Percentiles rank a stretch among this genome's conserved stretches.
Conservation (phyloP, 805 yeast genomes). For the Wickerhamomyces kurtzmanii region DNA sequence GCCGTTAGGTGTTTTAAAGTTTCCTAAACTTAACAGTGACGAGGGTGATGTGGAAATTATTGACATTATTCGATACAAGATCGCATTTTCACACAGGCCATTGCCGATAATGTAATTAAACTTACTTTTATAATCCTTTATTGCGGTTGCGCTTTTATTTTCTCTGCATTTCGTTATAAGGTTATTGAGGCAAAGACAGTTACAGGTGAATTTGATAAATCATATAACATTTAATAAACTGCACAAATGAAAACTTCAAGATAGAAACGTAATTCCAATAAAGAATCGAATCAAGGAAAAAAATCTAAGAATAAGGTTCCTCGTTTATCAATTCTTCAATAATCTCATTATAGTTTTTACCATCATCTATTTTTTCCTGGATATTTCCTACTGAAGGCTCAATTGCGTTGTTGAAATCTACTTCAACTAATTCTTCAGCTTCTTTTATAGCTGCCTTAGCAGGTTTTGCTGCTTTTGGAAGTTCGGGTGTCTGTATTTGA, state of each 20-base stretch:
- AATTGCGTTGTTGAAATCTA: neutral
- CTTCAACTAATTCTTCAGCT: slow-evolving; percentile 6
- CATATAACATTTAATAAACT: too few species aligned
- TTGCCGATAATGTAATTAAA: slow-evolving; percentile 60
- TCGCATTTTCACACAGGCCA: slow-evolving; percentile 61
- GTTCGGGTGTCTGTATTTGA: too few species aligned
- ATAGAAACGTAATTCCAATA: too few species aligned
- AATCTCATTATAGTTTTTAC: slow-evolving; percentile 8
- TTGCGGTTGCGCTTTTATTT: slow-evolving; percentile 1
- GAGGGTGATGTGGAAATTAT: slow-evolving; percentile 35
- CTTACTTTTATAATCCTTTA: too few species aligned
- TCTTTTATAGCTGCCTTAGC: slow-evolving; percentile 15
- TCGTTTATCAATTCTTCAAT: slow-evolving; percentile 9
- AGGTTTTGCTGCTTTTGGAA: slow-evolving; percentile 11
- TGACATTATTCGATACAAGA: slow-evolving; percentile 49
- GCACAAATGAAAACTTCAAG: too few species aligned
- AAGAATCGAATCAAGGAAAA: too few species aligned
- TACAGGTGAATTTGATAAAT: too few species aligned
- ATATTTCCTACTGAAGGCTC: slow-evolving; percentile 3
- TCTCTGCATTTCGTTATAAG: neutral
- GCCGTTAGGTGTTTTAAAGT: slow-evolving; percentile 54
- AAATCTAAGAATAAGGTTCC: neutral
- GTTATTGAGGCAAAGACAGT: too few species aligned
- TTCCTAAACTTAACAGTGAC: slow-evolving; percentile 19
- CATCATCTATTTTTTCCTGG: slow-evolving; percentile 4